phyloP scores from a whole-genome alignment of 805 yeast genomes.

The Candida ulmi region DNA sequence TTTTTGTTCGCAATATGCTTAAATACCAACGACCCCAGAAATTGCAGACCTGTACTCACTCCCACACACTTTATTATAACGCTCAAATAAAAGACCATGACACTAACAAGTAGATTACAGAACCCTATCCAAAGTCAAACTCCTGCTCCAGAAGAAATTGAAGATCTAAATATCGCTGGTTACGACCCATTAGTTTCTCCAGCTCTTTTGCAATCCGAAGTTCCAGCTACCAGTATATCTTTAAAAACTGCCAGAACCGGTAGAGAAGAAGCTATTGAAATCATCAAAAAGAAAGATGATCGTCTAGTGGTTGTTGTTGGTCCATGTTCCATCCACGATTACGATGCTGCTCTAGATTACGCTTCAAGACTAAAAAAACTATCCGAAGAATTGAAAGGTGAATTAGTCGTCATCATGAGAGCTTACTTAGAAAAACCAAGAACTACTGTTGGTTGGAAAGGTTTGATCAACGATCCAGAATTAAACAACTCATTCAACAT shows the following conservation, averaged over 20 bases:
- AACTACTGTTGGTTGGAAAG: slow-evolving; percentile 99
- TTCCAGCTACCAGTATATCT: slow-evolving; percentile 55
- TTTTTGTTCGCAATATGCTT: no score
- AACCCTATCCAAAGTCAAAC: slow-evolving; percentile 1
- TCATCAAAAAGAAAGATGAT: slow-evolving; percentile 74
- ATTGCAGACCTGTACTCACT: no score
- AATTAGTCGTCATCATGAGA: slow-evolving; percentile 87
- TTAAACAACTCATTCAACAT: slow-evolving; percentile 88
- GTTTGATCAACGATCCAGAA: slow-evolving; percentile 95
- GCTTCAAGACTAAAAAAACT: slow-evolving; percentile 62
- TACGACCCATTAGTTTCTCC: slow-evolving; percentile 95
- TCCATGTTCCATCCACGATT: slow-evolving; percentile 95
- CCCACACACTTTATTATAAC: no score
- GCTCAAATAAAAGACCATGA: no score
- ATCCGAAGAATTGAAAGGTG: slow-evolving; percentile 66
- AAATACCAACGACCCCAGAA: no score
- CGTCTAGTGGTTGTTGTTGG: slow-evolving; percentile 86
- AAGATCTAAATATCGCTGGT: slow-evolving; percentile 75
- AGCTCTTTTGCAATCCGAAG: slow-evolving; percentile 80
- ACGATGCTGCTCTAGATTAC: slow-evolving; percentile 84
- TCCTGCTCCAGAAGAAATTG: slow-evolving; percentile 33
- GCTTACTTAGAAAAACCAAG: slow-evolving; percentile 98
- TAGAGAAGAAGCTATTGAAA: slow-evolving; percentile 71
- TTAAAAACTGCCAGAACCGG: slow-evolving; percentile 66
- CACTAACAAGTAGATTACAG: neutral